phyloP scores from a whole-genome alignment of 2,329 filamentous ascomycete species.

The Diaporthe helianthi region DNA sequence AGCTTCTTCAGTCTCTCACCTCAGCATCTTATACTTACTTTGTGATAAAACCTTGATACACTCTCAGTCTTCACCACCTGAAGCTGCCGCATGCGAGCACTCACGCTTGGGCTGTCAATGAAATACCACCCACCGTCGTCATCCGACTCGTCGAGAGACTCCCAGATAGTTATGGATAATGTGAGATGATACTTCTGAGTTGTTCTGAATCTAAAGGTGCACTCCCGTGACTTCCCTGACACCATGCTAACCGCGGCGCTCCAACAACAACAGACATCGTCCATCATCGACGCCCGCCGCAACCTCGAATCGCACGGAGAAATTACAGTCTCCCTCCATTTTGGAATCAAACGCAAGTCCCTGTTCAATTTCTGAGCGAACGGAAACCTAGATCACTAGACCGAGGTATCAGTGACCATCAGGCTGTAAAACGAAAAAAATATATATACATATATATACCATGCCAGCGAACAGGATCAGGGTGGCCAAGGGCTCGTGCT shows the following conservation, averaged over 20 bases:
- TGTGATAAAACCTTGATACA: not conserved
- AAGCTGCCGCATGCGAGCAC: constrained; percentile 9
- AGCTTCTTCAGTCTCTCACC: not conserved
- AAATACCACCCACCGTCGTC: not conserved
- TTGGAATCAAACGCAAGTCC: constrained; percentile 3
- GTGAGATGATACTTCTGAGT: not conserved
- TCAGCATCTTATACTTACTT: not conserved
- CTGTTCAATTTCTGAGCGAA: not conserved
- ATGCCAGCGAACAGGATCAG: not conserved
- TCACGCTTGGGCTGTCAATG: not conserved
- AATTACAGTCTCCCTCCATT: not conserved
- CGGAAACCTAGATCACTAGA: too few relatives aligned
- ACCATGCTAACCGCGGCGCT: not conserved
- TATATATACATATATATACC: not conserved
- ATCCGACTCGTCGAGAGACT: not conserved
- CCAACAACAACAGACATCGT: not conserved
- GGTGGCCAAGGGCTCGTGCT: constrained; percentile 9
- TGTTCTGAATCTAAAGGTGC: not conserved
- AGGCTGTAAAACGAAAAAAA: too few relatives aligned
- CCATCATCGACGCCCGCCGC: constrained; percentile 5
- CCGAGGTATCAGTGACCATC: too few relatives aligned
- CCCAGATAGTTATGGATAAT: not conserved
- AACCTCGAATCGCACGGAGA: constrained; percentile 11
- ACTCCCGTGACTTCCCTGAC: not conserved
- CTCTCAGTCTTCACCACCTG: not conserved